A percentile compares a stretch with the other conserved stretches of the same genome.
phyloP scores from a whole-genome alignment of 2,329 filamentous ascomycete species.

The Fusarium chaquense region DNA sequence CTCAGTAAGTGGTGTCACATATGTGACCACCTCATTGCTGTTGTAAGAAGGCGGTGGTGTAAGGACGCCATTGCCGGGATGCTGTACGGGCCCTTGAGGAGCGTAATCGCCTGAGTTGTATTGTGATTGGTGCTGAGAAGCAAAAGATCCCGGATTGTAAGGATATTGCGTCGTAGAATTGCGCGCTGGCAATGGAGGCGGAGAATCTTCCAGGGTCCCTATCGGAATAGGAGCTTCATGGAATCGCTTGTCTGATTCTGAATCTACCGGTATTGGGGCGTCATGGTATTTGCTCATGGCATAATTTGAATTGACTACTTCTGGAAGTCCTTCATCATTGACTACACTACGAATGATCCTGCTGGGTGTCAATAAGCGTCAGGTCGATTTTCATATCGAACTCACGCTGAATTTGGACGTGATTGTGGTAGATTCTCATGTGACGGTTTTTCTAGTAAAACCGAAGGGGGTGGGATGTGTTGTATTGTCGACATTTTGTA shows the following conservation, averaged over 20 bases:
- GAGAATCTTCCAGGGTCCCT: not conserved
- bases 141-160: not conserved
- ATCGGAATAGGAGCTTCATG: conserved; percentile 22
- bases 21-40: conserved; percentile 1
- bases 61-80: not conserved
- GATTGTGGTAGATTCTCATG: not conserved
- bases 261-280: conserved; percentile 37
- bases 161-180: not conserved
- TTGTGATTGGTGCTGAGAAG: not conserved
- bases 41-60: conserved; percentile 2
- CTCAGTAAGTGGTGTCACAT: conserved; percentile 40
- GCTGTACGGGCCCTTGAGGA: not conserved
- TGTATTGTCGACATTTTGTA: conserved; percentile 14
- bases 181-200: conserved; percentile 16
- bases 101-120: not conserved
- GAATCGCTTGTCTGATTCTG: conserved; percentile 21
- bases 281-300: conserved; percentile 16
- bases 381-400: not conserved
- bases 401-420: conserved; percentile 7
- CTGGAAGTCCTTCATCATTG: conserved; percentile 37
- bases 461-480: not conserved
- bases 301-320: conserved; percentile 26
- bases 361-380: not conserved
- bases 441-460: not conserved
- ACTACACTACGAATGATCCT: conserved; percentile 29